Base-by-base conservation (phyloP, 1,139 yeast genomes). In the Trichomonascaceae sp. region DNA sequence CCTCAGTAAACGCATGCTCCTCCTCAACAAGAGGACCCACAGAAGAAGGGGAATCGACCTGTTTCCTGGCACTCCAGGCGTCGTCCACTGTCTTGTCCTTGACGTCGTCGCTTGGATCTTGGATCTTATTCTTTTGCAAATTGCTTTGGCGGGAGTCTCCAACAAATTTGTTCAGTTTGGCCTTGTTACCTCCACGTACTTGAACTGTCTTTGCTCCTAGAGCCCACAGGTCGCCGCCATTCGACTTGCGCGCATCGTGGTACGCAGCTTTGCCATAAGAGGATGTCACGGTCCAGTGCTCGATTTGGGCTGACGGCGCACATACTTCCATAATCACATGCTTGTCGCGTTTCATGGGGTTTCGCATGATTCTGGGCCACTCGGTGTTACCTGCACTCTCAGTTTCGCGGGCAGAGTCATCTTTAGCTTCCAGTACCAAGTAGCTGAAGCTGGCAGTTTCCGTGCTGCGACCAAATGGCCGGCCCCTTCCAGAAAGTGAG, bases 161-260 rank as follows among this genome's bases (percentile, higher is more conserved):
- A n/a, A n/a, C n/a, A n/a, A n/a, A n/a, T 30, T 17, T 37, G 25
- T 16, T 20, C 29, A 17, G 28, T 29, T 29, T 48, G 38, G 27
- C 42, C 22, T 35, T 29, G 28, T 43, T 45, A 18, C 48, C 51
- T 14, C 52, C 47, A 29, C 49, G 42, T 25, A 46, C 39, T 45
- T 41, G 49, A 3, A 43, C 33, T 37, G 76, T 67, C 59, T 87
- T 87, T 30, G 77, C 79, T 17, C 74, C 89, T 35, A 82, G 61
- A 0, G 79, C 77, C 97, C 97, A 89, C 36, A 78, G 59, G 52
- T 89, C 99, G n/a, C 96, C 95, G 49, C 74, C 71, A 26, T 58
- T 60, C 0, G 82, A 72, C 53, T 89, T 87, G 39, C 97, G 67
- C 0, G 95, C 95, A 59, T 89, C 97, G 46, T 82, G 93, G 48